Conservation (phyloP, 371 early-diverging fungal species). For the Saksenaea oblongispora region DNA sequence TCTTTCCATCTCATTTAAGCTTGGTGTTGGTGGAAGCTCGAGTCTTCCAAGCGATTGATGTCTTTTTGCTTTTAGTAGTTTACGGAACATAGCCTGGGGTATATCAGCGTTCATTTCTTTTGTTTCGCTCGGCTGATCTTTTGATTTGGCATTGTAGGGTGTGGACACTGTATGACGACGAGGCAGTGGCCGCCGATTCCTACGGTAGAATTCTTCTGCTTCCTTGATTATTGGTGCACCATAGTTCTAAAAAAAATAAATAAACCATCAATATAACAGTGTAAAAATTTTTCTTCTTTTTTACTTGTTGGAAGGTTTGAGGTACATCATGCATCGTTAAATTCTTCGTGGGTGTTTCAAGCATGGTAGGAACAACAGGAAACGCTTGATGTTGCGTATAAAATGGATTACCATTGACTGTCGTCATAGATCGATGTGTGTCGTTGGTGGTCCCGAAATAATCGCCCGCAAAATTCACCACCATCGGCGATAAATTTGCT, state of each 20-base stretch:
- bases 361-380: slow-evolving; percentile 1
- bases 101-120: not conserved
- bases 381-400: slow-evolving; percentile 1
- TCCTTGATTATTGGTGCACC: not conserved
- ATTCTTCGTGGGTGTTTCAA: not conserved
- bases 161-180: slow-evolving; percentile 52
- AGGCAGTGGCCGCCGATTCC: slow-evolving; percentile 27
- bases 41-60: slow-evolving; percentile 44
- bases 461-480: slow-evolving; percentile 1
- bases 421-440: not conserved
- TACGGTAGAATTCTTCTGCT: not conserved
- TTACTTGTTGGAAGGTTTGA: not conserved
- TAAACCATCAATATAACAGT: not conserved
- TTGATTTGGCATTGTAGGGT: slow-evolving; percentile 22
- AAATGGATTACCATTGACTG: not conserved
- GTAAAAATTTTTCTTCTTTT: not conserved
- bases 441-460: not conserved
- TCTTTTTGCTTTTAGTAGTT: slow-evolving; percentile 34
- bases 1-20: slow-evolving; percentile 9
- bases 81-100: slow-evolving; percentile 24
- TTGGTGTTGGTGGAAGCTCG: slow-evolving; percentile 19
- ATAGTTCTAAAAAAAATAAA: not conserved
- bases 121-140: not conserved
- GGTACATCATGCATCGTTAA: not conserved
- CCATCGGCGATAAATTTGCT: not conserved